Conservation (phyloP, 148 eudicot species). For the Pharnaceum exiguum region DNA sequence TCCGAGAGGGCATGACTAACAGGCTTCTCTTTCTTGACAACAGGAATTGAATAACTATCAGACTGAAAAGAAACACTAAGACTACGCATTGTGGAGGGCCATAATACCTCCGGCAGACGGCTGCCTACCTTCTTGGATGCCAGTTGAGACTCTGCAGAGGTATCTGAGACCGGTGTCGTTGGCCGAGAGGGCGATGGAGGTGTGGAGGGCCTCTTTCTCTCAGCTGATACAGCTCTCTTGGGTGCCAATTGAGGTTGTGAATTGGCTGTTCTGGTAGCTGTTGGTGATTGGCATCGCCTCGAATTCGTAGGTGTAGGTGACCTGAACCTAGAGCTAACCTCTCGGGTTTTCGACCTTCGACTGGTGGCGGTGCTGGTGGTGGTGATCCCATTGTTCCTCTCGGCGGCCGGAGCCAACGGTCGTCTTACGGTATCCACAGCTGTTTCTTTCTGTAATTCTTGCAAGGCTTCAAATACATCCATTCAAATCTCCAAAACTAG, state of each 20-base stretch:
- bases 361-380: conserved; percentile 22
- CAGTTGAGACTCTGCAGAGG: conserved; percentile 39
- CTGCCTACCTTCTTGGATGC: conserved; percentile 49
- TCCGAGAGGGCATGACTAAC: conserved; percentile 58
- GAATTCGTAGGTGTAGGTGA: conserved; percentile 56
- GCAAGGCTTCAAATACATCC: conserved; percentile 66
- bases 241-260: conserved; percentile 37
- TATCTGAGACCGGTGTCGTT: conserved; percentile 66
- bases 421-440: conserved; percentile 48
- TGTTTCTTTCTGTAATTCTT: conserved; percentile 41
- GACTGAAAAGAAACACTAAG: conserved; percentile 81
- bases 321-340: conserved; percentile 78
- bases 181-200: conserved; percentile 64
- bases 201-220: conserved; percentile 68
- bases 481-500: conserved; percentile 52
- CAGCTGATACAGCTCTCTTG: conserved; percentile 80
- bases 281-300: conserved; percentile 67
- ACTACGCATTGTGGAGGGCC: conserved; percentile 98
- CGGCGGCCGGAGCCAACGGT: conserved; percentile 45
- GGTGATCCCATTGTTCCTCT: conserved; percentile 53
- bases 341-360: conserved; percentile 49
- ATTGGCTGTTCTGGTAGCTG: conserved; percentile 35
- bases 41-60: conserved; percentile 60
- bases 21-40: conserved; percentile 66
- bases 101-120: conserved; percentile 62